These are phyloP conservation scores for Senna tora DNA, from an alignment of 306 rosid species.

Conservation along the genomic window DNA sequence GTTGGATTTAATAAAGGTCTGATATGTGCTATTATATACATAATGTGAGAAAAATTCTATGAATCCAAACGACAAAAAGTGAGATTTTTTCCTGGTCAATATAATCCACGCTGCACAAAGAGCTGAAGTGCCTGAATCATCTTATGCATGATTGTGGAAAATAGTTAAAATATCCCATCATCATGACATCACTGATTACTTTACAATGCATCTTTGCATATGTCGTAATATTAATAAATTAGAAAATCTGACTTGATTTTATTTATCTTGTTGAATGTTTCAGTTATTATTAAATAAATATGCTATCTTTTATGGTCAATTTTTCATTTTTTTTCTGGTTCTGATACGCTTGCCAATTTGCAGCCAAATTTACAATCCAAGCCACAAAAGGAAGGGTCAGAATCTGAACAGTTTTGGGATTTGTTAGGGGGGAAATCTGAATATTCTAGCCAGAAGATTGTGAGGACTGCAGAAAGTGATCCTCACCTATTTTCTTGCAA, in stretches of 20 bases:
- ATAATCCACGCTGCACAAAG: slow-evolving; percentile 22
- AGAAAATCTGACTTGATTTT: slow-evolving; percentile 23
- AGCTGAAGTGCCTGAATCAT: background rate
- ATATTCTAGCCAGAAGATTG: slow-evolving; percentile 75
- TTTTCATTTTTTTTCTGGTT: slow-evolving; percentile 44
- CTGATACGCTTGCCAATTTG: slow-evolving; percentile 41
- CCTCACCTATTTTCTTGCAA: slow-evolving; percentile 78
- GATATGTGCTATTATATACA: slow-evolving; percentile 25
- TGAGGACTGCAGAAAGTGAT: slow-evolving; percentile 68
- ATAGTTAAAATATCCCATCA: background rate
- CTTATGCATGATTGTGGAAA: background rate
- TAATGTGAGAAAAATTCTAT: slow-evolving; percentile 22
- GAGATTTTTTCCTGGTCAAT: background rate
- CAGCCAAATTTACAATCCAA: slow-evolving; percentile 89
- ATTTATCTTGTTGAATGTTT: slow-evolving; percentile 23
- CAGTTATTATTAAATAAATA: slow-evolving; percentile 19
- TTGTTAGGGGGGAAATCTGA: slow-evolving; percentile 78
- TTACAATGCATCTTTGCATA: background rate
- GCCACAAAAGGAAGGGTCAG: slow-evolving; percentile 84
- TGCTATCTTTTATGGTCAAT: slow-evolving; percentile 18
- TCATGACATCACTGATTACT: slow-evolving; percentile 1
- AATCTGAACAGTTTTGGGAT: slow-evolving; percentile 89
- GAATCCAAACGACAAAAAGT: background rate
- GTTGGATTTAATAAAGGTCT: slow-evolving; percentile 88
- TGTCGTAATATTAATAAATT: background rate